phyloP scores from a whole-genome alignment of 164 flowering plant genomes.

The Magnolia kwangsiensis region DNA sequence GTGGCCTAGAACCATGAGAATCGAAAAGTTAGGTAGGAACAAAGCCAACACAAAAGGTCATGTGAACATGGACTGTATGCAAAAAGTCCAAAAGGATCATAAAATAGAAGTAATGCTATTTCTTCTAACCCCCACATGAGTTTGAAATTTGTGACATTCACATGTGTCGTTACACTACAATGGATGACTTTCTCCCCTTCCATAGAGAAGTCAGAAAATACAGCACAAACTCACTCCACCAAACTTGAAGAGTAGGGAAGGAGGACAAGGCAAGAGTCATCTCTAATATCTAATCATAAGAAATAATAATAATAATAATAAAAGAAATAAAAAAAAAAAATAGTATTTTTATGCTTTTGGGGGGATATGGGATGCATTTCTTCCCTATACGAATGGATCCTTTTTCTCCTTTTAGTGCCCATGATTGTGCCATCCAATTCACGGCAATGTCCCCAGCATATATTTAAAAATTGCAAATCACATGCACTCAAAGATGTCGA shows the following conservation, averaged over 20 bases:
- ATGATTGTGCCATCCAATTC: constrained; percentile 13
- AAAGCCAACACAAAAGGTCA: constrained; percentile 6
- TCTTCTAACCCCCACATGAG: neutral
- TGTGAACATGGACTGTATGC: neutral
- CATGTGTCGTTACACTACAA: neutral
- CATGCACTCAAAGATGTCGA: neutral
- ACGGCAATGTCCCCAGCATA: neutral
- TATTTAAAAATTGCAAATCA: neutral
- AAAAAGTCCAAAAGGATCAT: neutral
- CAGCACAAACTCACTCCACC: neutral
- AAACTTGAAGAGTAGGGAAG: neutral
- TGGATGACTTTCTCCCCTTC: neutral
- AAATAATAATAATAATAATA: too few relatives aligned
- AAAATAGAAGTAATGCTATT: neutral
- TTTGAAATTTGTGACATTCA: neutral
- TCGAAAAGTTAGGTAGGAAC: neutral
- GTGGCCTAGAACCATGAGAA: neutral
- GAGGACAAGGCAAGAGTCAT: neutral
- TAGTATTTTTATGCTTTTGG: neutral
- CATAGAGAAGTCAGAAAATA: neutral
- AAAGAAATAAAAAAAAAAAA: neutral
- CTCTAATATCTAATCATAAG: neutral
- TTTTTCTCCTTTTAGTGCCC: constrained; percentile 13
- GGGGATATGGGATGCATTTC: neutral
- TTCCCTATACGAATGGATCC: constrained; percentile 1